These are phyloP conservation scores for Nymphaea thermarum DNA, from an alignment of 164 flowering plant genomes.

Conservation along the genomic window DNA sequence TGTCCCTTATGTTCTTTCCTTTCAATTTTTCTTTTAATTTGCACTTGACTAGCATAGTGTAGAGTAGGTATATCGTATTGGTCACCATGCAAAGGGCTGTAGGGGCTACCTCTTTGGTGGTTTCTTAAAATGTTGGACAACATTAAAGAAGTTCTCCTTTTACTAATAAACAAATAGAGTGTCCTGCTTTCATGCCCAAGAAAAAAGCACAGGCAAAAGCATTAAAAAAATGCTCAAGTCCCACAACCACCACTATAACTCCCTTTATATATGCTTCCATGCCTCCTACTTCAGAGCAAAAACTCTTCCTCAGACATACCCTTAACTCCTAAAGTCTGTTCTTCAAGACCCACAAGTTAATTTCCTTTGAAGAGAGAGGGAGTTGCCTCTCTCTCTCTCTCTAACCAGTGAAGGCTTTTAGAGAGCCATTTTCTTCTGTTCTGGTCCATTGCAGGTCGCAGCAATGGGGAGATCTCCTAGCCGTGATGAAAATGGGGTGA, in stretches of 20 bases:
- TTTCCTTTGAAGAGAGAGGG: background rate
- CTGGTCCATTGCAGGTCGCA: background rate
- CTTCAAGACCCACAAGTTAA: background rate
- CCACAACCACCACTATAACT: background rate
- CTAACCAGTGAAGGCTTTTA: background rate
- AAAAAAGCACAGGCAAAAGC: background rate
- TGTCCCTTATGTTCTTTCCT: background rate
- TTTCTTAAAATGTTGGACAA: background rate
- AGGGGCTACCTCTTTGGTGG: background rate
- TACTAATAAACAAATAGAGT: background rate
- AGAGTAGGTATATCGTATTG: background rate
- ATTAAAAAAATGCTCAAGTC: no score
- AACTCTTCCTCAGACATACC: background rate
- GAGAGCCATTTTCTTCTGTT: no score
- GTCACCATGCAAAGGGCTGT: background rate
- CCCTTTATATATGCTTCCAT: background rate
- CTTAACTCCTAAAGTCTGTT: background rate
- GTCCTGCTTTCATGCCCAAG: background rate
- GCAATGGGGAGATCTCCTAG: constrained; percentile 93
- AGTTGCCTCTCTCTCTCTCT: background rate
- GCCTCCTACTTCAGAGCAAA: background rate
- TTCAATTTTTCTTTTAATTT: no score
- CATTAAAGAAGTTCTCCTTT: background rate
- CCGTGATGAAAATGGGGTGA: constrained; percentile 78
- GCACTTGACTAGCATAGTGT: background rate